phyloP scores from a whole-genome alignment of 495 filamentous ascomycete species.

The Arthonia radiata region DNA sequence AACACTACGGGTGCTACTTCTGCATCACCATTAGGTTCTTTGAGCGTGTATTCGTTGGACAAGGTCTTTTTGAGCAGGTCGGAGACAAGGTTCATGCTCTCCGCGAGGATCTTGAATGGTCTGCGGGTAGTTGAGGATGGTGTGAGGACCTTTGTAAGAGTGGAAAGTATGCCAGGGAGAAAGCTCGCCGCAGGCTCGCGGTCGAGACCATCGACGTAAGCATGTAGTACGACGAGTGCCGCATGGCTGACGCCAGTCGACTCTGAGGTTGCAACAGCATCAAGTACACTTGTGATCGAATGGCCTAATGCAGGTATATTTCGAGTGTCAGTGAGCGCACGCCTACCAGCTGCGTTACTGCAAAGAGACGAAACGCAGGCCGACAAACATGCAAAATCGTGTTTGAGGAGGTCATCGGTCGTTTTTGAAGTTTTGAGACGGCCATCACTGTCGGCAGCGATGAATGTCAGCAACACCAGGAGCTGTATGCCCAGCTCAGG shows the following conservation, averaged over 20 bases:
- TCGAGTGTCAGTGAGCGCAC: slow-evolving; percentile 23
- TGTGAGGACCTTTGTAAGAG: slow-evolving; percentile 48
- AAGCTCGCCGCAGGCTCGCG: slow-evolving; percentile 52
- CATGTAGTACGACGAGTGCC: slow-evolving; percentile 37
- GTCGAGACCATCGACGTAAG: slow-evolving; percentile 39
- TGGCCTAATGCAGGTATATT: slow-evolving; percentile 69
- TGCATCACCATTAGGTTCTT: slow-evolving; percentile 4
- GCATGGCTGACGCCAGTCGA: slow-evolving; percentile 39
- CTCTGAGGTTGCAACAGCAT: slow-evolving; percentile 33
- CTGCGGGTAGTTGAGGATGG: slow-evolving; percentile 37
- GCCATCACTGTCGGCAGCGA: slow-evolving; percentile 37
- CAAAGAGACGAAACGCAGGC: slow-evolving; percentile 22
- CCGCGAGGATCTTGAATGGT: slow-evolving; percentile 36
- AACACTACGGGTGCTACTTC: slow-evolving; percentile 3
- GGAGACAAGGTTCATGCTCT: slow-evolving; percentile 32
- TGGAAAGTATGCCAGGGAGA: slow-evolving; percentile 70
- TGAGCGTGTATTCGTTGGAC: no score
- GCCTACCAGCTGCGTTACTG: slow-evolving; percentile 9
- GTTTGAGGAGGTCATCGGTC: slow-evolving; percentile 15
- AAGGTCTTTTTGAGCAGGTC: no score
- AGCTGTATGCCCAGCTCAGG: slow-evolving; percentile 57
- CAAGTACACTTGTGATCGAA: slow-evolving; percentile 53
- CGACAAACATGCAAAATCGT: slow-evolving; percentile 30
- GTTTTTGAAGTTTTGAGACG: slow-evolving; percentile 8
- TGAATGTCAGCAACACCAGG: slow-evolving; percentile 58